Percentiles rank a stretch among this genome's conserved stretches.
Evolutionary conservation across 2,329 filamentous ascomycete species (phyloP).

Genomic region (Nigrospora oryzae): DNA sequence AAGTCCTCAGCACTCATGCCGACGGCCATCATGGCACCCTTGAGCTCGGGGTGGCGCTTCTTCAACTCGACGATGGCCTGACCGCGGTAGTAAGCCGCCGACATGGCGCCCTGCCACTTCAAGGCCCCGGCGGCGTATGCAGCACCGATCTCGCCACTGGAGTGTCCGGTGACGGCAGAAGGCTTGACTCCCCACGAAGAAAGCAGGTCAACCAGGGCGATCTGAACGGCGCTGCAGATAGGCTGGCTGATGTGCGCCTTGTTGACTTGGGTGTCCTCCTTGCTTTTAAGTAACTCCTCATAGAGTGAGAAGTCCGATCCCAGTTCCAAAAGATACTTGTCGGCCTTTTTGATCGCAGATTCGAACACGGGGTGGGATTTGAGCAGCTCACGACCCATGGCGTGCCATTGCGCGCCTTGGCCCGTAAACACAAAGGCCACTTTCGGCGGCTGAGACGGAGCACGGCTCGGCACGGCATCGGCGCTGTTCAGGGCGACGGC

Average conservation of each 20-base stretch:
- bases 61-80: constrained; percentile 29
- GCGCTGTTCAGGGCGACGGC: constrained; percentile 12
- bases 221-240: constrained; percentile 29
- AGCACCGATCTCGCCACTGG: constrained; percentile 11
- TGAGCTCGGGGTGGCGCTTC: constrained; percentile 23
- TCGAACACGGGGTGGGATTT: constrained; percentile 7
- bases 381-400: constrained; percentile 21
- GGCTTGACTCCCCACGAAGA: constrained; percentile 15
- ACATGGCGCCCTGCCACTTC: constrained; percentile 12
- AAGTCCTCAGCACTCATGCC: constrained; percentile 30
- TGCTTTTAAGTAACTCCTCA: constrained; percentile 11
- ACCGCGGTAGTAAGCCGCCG: constrained; percentile 24
- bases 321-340: constrained; percentile 6
- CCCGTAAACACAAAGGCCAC: constrained; percentile 24
- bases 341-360: constrained; percentile 7
- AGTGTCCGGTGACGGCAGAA: constrained; percentile 16
- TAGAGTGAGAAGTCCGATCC: constrained; percentile 12
- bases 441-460: constrained; percentile 9
- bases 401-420: constrained; percentile 24
- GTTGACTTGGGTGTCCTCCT: constrained; percentile 10
- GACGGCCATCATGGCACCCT: constrained; percentile 45
- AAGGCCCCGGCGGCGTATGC: constrained; percentile 17
- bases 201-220: constrained; percentile 28
- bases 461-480: constrained; percentile 12
- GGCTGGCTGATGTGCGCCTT: constrained; percentile 22